Evolutionary conservation across 192 early-diverging fungal genomes (phyloP), one percentile per base, ranked within the genome.

Genomic region (Rhizophagus prolifer): DNA sequence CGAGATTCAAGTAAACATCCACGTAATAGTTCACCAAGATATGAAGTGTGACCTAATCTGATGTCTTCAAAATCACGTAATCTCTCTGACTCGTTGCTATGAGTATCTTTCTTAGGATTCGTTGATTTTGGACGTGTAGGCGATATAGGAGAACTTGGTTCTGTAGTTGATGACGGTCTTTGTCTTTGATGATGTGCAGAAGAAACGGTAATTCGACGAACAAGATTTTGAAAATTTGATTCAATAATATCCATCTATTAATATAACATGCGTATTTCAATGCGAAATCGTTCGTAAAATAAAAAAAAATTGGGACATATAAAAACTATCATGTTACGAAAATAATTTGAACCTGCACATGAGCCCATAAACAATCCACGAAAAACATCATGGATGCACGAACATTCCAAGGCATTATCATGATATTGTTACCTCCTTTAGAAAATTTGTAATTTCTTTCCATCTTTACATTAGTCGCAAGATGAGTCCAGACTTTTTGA

Each of bases 331-430:
- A 38, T 38, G 7, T 5, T 38, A 38, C 41, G 9, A 54, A 26
- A 41, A 63, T 46, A 30, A 64, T 23, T 34, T 19, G 31, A 81
- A 93, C 92, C 88, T 94, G 92, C 9, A 92, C 76, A 82, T 92
- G 91, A 8, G 81, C 80, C 91, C 92, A 94, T 31, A 94, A 70
- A 62, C 86, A 84, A 77, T 94, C 90, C 1, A 92, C 79, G 78
- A 92, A 91, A 82, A 90, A 92, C 58, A 88, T 77, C 91, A 94
- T 94, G 13, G 79, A 69, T 6, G 81, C 76, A 61, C 91, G 79
- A 62, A 91, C 69, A 12, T 81, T 61, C 82, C 90, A 67, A 54
- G 44, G 54, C 26, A 58, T 50, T 36, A 73, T 12, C 12, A 21
- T 47, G 28, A 9, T 25, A 46, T 72, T 59, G 2, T 60, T 60